phyloP scores from a whole-genome alignment of 2,329 filamentous ascomycete species.

The Phyllosticta citrichinensis region DNA sequence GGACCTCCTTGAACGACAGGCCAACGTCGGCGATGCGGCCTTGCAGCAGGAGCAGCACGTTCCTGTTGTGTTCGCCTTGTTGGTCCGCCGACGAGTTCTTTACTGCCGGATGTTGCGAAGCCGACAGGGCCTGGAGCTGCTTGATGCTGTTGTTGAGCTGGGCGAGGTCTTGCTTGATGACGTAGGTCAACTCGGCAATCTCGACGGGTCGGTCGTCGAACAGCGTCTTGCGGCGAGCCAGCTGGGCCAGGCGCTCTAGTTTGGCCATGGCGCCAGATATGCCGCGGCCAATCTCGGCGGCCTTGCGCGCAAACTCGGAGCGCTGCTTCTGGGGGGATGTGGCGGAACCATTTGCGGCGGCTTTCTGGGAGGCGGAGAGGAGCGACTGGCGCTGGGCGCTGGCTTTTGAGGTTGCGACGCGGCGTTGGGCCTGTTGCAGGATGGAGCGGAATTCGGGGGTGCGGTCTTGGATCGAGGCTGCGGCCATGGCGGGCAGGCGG shows the following conservation, averaged over 20 bases:
- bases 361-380: conserved; percentile 57
- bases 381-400: conserved; percentile 73
- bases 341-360: conserved; percentile 45
- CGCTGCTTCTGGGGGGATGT: conserved; percentile 35
- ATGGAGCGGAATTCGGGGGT: conserved; percentile 93
- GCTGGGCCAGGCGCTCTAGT: conserved; percentile 81
- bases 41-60: conserved; percentile 85
- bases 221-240: conserved; percentile 92
- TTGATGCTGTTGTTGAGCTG: conserved; percentile 80
- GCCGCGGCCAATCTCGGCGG: conserved; percentile 82
- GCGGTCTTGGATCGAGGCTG: conserved; percentile 82
- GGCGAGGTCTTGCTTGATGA: conserved; percentile 95
- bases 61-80: conserved; percentile 95
- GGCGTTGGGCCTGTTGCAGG: conserved; percentile 72
- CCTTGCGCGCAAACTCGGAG: conserved; percentile 87
- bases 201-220: conserved; percentile 96
- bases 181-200: conserved; percentile 92
- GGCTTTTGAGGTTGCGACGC: conserved; percentile 64
- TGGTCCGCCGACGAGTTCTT: conserved; percentile 46
- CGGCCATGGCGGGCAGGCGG: conserved; percentile 22
- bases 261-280: conserved; percentile 92
- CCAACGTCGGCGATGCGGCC: conserved; percentile 87
- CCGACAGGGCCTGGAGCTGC: conserved; percentile 65
- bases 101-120: conserved; percentile 57
- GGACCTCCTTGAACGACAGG: conserved; percentile 92